A percentile compares a stretch with the other conserved stretches of the same genome.
Conservation (phyloP, 495 filamentous ascomycete genomes). For the Aspergillus mulundensis region DNA sequence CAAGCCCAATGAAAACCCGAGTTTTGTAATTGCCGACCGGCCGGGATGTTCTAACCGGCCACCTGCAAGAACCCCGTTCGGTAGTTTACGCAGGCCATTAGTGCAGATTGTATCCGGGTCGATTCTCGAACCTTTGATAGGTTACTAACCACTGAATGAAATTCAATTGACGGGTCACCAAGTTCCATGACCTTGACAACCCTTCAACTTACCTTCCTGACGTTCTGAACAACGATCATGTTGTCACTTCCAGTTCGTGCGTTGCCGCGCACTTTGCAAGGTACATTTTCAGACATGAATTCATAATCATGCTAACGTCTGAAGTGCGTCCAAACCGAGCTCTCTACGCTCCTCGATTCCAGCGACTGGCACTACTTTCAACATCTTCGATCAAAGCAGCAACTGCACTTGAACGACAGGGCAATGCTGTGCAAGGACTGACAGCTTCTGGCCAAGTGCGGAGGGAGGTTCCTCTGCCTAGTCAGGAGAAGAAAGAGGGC, state of each 20-base stretch:
- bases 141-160: background rate
- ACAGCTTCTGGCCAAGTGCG: constrained; percentile 51
- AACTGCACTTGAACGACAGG: constrained; percentile 42
- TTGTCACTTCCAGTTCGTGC: constrained; percentile 29
- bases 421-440: constrained; percentile 35
- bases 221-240: constrained; percentile 17
- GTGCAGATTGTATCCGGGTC: background rate
- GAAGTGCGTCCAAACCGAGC: constrained; percentile 29
- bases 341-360: constrained; percentile 22
- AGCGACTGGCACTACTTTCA: constrained; percentile 35
- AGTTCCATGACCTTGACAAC: background rate
- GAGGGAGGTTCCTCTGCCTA: constrained; percentile 78
- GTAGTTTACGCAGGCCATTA: background rate
- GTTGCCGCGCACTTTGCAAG: constrained; percentile 29
- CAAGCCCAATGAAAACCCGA: too few species aligned
- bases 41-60: too few species aligned
- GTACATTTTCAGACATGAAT: constrained; percentile 15
- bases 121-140: background rate
- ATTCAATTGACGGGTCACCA: background rate
- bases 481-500: constrained; percentile 91
- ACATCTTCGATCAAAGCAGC: constrained; percentile 41
- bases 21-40: too few species aligned
- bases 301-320: constrained; percentile 14
- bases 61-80: background rate
- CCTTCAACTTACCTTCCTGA: background rate